These are phyloP conservation scores for Miamiensis avidus DNA, from an alignment of 169 alveolate species.

Conservation along the genomic window DNA sequence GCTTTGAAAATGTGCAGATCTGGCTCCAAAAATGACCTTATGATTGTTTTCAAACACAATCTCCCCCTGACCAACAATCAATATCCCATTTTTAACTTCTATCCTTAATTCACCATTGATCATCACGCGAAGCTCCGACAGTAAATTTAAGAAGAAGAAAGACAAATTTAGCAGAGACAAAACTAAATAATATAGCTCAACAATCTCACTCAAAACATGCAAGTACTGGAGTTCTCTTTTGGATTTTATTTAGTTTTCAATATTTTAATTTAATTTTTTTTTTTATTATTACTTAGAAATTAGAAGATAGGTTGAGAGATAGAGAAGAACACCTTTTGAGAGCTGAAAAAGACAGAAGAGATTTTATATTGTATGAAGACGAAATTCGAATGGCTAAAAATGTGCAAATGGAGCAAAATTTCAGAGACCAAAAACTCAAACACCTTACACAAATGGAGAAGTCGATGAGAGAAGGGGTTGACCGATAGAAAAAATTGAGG, in stretches of 20 bases:
- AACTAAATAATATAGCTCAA: slow-evolving; percentile 14
- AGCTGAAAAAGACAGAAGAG: slow-evolving; percentile 37
- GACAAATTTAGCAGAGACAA: slow-evolving; percentile 14
- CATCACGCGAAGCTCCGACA: slow-evolving; percentile 36
- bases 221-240: slow-evolving; percentile 19
- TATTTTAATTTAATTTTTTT: too few species aligned
- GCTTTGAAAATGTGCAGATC: slow-evolving; percentile 28
- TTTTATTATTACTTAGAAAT: background rate
- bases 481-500: slow-evolving; percentile 20
- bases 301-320: background rate
- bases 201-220: slow-evolving; percentile 15
- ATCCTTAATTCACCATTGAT: slow-evolving; percentile 31
- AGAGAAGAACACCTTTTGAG: slow-evolving; percentile 18
- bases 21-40: slow-evolving; percentile 7
- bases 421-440: slow-evolving; percentile 30
- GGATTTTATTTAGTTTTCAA: background rate
- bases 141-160: slow-evolving; percentile 28
- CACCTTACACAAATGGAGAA: slow-evolving; percentile 29
- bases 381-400: slow-evolving; percentile 32
- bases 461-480: slow-evolving; percentile 7
- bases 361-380: slow-evolving; percentile 28
- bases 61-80: slow-evolving; percentile 30
- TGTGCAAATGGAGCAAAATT: slow-evolving; percentile 13
- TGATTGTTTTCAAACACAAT: slow-evolving; percentile 12
- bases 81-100: slow-evolving; percentile 39